These are phyloP conservation scores for Rhynchospora pubera DNA, from an alignment of 176 grass and related monocot species.

Conservation along the genomic window DNA sequence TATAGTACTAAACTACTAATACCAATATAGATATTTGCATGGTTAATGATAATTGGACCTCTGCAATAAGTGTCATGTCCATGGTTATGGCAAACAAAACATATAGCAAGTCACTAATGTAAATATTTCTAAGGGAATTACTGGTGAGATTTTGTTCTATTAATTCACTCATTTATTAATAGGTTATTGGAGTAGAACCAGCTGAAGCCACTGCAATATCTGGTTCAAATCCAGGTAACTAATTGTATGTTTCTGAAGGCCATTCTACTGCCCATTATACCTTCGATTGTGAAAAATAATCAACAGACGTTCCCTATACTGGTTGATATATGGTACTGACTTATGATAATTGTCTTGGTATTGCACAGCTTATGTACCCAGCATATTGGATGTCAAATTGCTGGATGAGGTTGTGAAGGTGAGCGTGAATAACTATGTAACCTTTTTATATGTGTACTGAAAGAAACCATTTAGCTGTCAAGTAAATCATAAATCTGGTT, in stretches of 20 bases:
- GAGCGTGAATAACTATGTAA: constrained; percentile 15
- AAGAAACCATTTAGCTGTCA: constrained; percentile 4
- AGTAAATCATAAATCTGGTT: neutral
- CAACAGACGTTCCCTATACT: neutral
- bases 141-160: neutral
- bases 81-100: neutral
- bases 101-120: neutral
- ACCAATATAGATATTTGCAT: neutral
- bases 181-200: constrained; percentile 95
- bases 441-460: neutral
- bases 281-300: neutral
- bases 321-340: neutral
- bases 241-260: neutral
- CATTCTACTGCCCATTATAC: neutral
- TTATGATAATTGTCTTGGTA: neutral
- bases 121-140: no score
- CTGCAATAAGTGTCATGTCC: constrained; percentile 2
- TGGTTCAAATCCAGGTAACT: constrained; percentile 70
- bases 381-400: constrained; percentile 78
- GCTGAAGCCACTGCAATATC: constrained; percentile 87
- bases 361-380: constrained; percentile 76
- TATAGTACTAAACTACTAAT: neutral
- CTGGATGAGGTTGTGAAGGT: constrained; percentile 99
- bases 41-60: neutral
- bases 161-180: neutral